Conservation (phyloP, 176 grass and related monocot species). For the Carex myosuroides region DNA sequence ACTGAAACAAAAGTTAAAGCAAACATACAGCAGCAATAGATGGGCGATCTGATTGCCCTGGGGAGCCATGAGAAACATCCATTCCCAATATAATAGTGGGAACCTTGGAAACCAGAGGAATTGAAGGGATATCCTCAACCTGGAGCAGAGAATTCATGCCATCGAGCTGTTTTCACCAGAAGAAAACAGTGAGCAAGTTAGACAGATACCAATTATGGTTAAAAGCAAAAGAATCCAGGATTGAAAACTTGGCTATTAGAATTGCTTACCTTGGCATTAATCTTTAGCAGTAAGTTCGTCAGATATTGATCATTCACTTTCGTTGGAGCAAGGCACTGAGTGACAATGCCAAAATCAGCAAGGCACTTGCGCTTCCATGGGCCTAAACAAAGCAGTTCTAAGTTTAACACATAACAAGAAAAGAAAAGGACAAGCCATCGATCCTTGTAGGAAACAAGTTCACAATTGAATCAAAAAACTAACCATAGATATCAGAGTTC, state of each 20-base stretch:
- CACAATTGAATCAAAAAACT: conserved; percentile 7
- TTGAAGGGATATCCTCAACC: conserved; percentile 39
- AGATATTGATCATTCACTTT: conserved; percentile 91
- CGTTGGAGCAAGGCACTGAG: conserved; percentile 80
- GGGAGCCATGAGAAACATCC: conserved; percentile 78
- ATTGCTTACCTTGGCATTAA: conserved; percentile 70
- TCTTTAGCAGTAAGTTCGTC: conserved; percentile 79
- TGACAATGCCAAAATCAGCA: conserved; percentile 81
- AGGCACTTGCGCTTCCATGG: conserved; percentile 95
- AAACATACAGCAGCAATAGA: conserved; percentile 73
- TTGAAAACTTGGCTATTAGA: neutral
- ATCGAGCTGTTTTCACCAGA: conserved; percentile 43
- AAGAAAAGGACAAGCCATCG: neutral
- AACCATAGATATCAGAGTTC: conserved; percentile 93
- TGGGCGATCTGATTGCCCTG: conserved; percentile 75
- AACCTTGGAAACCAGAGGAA: conserved; percentile 57
- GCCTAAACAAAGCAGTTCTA: conserved; percentile 31
- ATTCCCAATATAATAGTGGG: conserved; percentile 82
- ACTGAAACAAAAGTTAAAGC: neutral
- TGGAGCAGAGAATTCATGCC: conserved; percentile 71
- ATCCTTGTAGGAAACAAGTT: neutral
- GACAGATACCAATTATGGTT: neutral
- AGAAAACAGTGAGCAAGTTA: neutral
- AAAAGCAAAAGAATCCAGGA: neutral
- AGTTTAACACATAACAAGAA: neutral